Percentiles rank a stretch among this genome's conserved stretches.
Evolutionary conservation across 139 green algal species (phyloP).

Genomic region (Nannochloris sp.): DNA sequence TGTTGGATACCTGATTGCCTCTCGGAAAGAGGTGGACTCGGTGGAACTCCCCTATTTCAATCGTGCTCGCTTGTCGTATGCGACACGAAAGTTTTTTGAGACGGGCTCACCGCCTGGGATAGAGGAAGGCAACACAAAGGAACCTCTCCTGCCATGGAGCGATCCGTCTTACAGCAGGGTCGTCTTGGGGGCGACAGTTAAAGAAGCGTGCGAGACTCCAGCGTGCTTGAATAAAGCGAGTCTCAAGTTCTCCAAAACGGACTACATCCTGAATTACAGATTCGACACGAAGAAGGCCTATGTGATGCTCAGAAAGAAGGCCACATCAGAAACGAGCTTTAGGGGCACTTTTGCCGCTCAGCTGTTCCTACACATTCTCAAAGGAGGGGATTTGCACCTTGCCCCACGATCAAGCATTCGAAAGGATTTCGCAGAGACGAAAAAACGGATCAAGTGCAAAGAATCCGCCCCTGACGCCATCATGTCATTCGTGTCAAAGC

Average conservation of each 20-base stretch:
- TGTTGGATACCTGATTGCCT: constrained; percentile 40
- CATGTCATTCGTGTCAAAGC: constrained; percentile 3
- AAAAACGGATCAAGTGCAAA: neutral
- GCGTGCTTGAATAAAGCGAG: constrained; percentile 35
- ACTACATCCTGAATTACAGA: constrained; percentile 50
- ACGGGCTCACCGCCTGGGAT: constrained; percentile 40
- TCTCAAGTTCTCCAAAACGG: neutral
- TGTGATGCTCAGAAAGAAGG: constrained; percentile 63
- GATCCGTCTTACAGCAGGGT: constrained; percentile 28
- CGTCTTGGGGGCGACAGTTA: constrained; percentile 56
- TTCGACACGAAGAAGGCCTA: constrained; percentile 45
- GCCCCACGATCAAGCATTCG: neutral
- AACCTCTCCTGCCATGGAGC: constrained; percentile 67
- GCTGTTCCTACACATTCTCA: constrained; percentile 52
- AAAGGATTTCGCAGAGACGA: neutral
- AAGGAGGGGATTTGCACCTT: neutral
- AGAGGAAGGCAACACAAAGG: constrained; percentile 54
- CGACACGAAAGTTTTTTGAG: constrained; percentile 21
- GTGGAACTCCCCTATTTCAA: constrained; percentile 82
- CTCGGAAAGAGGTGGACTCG: constrained; percentile 56
- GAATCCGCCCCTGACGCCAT: neutral
- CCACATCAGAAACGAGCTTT: constrained; percentile 36
- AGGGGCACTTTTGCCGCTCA: constrained; percentile 62
- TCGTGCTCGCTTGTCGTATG: constrained; percentile 48
- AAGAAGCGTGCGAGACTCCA: constrained; percentile 50